Percentiles rank a stretch among this genome's conserved stretches.
These are phyloP conservation scores for Sherardia arvensis DNA, from an alignment of 257 asterid species.

Conservation along the genomic window DNA sequence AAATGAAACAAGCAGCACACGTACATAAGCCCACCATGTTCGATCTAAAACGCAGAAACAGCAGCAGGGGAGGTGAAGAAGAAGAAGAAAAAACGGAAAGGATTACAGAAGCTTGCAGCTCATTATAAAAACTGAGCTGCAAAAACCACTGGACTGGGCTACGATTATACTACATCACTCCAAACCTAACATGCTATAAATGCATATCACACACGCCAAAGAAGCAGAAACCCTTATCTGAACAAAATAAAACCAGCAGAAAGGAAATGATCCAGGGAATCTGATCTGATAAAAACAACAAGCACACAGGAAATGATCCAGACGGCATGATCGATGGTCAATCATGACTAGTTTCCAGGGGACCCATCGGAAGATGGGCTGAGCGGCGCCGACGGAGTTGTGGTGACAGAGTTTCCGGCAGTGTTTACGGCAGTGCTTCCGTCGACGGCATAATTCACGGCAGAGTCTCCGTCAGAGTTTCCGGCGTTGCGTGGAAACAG, in stretches of 20 bases:
- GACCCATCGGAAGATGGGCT: conserved; percentile 12
- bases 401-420: conserved; percentile 15
- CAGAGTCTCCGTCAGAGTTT: not conserved
- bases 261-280: not conserved
- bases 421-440: no score
- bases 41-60: not conserved
- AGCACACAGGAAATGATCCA: not conserved
- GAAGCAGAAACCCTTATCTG: conserved; percentile 5
- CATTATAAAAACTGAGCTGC: conserved; percentile 9
- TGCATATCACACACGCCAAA: no score
- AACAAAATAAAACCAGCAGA: conserved; percentile 9
- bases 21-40: not conserved
- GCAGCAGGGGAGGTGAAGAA: not conserved
- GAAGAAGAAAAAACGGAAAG: conserved; percentile 1
- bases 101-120: conserved; percentile 7
- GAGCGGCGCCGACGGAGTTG: conserved; percentile 24
- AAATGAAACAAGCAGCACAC: not conserved
- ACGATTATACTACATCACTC: not conserved
- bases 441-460: conserved; percentile 9
- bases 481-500: conserved; percentile 13
- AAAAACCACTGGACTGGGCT: not conserved
- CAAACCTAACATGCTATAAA: no score
- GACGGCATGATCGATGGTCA: not conserved
- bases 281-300: not conserved
- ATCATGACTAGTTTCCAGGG: conserved; percentile 7